Conservation (phyloP, 2,329 filamentous ascomycete species). For the Colletotrichum eremochloae region DNA sequence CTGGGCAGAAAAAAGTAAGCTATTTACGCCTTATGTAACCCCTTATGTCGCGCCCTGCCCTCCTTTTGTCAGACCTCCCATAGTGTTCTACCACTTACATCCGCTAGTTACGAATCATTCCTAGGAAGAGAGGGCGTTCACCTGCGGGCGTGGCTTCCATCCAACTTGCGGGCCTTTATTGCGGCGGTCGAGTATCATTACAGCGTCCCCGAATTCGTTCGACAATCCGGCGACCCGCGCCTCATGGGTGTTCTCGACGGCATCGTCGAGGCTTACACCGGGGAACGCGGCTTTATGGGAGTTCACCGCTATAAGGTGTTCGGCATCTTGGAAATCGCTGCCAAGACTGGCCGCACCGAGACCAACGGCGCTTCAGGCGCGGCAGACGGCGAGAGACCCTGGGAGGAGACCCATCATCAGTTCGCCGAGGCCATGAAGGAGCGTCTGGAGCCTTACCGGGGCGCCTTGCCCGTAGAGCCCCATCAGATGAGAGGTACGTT, state of each 20-base stretch:
- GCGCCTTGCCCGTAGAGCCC: constrained; percentile 60
- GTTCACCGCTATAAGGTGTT: constrained; percentile 69
- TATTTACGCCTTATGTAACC: fast-evolving
- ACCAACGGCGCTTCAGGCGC: constrained; percentile 65
- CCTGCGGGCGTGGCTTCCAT: constrained; percentile 66
- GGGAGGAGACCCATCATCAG: constrained; percentile 64
- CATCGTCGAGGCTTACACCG: constrained; percentile 67
- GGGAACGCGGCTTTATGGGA: constrained; percentile 69
- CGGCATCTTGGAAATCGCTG: constrained; percentile 67
- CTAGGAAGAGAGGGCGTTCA: constrained; percentile 66
- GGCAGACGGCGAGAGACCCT: constrained; percentile 57
- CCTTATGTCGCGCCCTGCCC: background rate
- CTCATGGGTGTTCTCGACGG: constrained; percentile 67
- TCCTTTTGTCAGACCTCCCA: background rate
- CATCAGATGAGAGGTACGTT: constrained; percentile 68
- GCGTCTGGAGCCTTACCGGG: constrained; percentile 63
- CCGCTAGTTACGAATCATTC: constrained; percentile 59
- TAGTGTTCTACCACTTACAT: background rate
- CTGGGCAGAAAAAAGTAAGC: constrained; percentile 60
- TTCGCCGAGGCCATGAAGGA: constrained; percentile 69
- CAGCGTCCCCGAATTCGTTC: constrained; percentile 65
- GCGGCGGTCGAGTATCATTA: constrained; percentile 68
- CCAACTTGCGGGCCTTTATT: constrained; percentile 67
- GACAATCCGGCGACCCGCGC: constrained; percentile 61
- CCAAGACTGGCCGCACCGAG: constrained; percentile 65